A percentile compares a stretch with the other conserved stretches of the same genome.
These are phyloP conservation scores for Boletus rubroflammeus DNA, from an alignment of 768 basidiomycete genomes.

Conservation along the genomic window DNA sequence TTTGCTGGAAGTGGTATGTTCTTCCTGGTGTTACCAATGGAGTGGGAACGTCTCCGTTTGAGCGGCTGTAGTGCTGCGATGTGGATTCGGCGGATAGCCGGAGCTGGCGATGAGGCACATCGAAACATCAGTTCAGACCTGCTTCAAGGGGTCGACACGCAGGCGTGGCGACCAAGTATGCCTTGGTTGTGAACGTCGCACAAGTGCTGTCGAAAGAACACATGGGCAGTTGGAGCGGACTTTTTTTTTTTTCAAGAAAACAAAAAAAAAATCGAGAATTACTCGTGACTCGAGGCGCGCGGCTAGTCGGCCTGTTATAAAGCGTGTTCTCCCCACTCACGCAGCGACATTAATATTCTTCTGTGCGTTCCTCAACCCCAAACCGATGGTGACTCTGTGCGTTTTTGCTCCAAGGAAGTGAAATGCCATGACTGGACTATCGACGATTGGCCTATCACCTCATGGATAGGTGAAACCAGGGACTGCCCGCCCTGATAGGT, in stretches of 20 bases:
- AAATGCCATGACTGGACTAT: neutral
- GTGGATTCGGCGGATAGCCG: neutral
- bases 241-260: neutral
- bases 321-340: neutral
- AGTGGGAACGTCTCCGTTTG: neutral
- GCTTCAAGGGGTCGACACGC: neutral
- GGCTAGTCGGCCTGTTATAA: neutral
- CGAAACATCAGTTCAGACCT: neutral
- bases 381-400: neutral
- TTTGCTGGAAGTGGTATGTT: neutral
- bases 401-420: neutral
- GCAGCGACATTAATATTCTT: neutral
- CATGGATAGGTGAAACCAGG: neutral
- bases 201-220: neutral
- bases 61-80: conserved; percentile 3
- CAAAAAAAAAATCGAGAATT: neutral
- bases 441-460: neutral
- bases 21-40: neutral
- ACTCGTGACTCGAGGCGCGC: no score
- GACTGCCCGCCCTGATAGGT: neutral
- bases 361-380: neutral
- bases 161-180: neutral
- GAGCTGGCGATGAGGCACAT: neutral
- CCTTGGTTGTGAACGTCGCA: neutral
- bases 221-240: neutral